phyloP scores from a whole-genome alignment of 2,329 filamentous ascomycete genomes.

The Grosmannia penicillata region DNA sequence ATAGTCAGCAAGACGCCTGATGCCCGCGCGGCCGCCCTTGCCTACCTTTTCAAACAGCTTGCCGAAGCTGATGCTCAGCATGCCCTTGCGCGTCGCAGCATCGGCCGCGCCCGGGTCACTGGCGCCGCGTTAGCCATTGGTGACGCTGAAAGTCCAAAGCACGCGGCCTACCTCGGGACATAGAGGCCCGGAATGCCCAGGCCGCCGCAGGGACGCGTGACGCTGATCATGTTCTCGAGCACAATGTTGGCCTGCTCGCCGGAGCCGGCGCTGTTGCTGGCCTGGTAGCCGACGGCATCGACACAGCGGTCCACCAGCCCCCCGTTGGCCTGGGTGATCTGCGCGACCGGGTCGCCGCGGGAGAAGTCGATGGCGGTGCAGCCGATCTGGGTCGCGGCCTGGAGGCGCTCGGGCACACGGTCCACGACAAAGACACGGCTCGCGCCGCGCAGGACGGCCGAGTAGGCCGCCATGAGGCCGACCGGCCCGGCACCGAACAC shows the following conservation, averaged over 20 bases:
- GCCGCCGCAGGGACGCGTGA: neutral
- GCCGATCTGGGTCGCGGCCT: slow-evolving; percentile 11
- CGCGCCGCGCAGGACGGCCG: slow-evolving; percentile 14
- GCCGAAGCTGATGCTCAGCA: slow-evolving; percentile 1
- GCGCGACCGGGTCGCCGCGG: slow-evolving; percentile 8
- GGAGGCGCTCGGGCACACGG: slow-evolving; percentile 12
- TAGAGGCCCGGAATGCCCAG: slow-evolving; percentile 1
- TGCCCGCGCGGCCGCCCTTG: neutral
- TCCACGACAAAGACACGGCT: slow-evolving; percentile 12
- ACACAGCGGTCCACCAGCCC: neutral
- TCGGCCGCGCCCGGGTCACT: slow-evolving; percentile 1
- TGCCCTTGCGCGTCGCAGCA: neutral
- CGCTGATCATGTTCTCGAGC: slow-evolving; percentile 1
- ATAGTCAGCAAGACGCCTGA: neutral
- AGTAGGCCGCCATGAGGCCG: slow-evolving; percentile 14
- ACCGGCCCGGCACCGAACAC: slow-evolving; percentile 14
- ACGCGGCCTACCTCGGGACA: neutral
- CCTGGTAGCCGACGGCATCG: slow-evolving; percentile 1
- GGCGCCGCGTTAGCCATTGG: neutral
- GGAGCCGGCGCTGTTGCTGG: neutral
- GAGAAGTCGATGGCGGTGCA: slow-evolving; percentile 12
- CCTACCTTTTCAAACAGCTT: neutral
- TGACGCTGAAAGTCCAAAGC: neutral
- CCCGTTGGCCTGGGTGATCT: slow-evolving; percentile 8
- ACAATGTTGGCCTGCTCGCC: slow-evolving; percentile 1